Evolutionary conservation across 768 basidiomycete species (phyloP).

Genomic region (Lentinula boryana): DNA sequence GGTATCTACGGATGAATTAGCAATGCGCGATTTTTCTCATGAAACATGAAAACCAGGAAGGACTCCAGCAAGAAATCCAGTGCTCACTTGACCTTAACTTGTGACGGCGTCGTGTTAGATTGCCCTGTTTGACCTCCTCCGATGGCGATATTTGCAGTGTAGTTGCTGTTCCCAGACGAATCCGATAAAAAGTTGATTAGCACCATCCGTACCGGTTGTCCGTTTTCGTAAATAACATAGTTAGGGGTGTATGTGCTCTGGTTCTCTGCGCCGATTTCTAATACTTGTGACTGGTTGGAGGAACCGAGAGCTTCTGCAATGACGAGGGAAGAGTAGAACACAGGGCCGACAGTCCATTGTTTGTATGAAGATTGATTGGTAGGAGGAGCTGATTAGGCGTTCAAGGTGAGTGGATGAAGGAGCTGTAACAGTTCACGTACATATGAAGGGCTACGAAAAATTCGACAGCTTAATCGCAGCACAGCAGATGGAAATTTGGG

Average conservation of each 20-base stretch:
- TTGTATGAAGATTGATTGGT: slow-evolving; percentile 53
- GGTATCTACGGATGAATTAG: slow-evolving; percentile 36
- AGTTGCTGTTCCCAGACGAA: slow-evolving; percentile 47
- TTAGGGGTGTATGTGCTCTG: slow-evolving; percentile 54
- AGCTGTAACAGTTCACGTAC: slow-evolving; percentile 24
- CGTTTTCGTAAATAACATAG: slow-evolving; percentile 72
- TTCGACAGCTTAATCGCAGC: slow-evolving; percentile 12
- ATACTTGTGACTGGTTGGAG: slow-evolving; percentile 52
- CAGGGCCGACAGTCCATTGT: slow-evolving; percentile 72
- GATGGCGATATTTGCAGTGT: slow-evolving; percentile 45
- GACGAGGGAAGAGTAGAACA: slow-evolving; percentile 70
- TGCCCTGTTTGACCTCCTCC: slow-evolving; percentile 34
- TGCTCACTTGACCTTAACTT: slow-evolving; percentile 53
- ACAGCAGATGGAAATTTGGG: slow-evolving; percentile 22
- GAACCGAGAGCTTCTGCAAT: slow-evolving; percentile 65
- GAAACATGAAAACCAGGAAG: slow-evolving; percentile 5
- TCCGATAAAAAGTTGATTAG: slow-evolving; percentile 73
- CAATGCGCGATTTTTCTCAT: slow-evolving; percentile 4
- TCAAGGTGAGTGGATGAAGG: slow-evolving; percentile 18
- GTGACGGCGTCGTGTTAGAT: slow-evolving; percentile 30
- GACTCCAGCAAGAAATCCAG: neutral
- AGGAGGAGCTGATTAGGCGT: slow-evolving; percentile 38
- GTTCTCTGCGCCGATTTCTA: slow-evolving; percentile 53
- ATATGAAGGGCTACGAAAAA: slow-evolving; percentile 25
- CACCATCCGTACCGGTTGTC: slow-evolving; percentile 50